Base-by-base conservation (phyloP, 192 early-diverging fungal genomes). In the Dimargaris xerosporica region DNA sequence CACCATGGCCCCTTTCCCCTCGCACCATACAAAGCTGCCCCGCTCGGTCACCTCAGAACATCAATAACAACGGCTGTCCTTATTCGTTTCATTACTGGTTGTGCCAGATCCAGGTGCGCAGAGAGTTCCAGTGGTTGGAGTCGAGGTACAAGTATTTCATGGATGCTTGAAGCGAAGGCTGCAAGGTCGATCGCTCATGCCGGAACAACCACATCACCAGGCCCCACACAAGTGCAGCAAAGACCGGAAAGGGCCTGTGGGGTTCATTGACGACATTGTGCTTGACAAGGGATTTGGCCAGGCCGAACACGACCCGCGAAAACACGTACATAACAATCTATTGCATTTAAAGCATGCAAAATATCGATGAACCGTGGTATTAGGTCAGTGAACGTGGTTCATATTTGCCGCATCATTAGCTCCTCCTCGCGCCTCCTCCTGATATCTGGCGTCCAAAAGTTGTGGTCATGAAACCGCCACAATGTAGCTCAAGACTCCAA, bases 131-230 rank as follows among this genome's bases (percentile, higher is more conserved):
- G 55, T 72, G 69, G 72, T 89, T 81, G 12, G 89, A 93, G 66
- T 96, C 94, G 43, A 85, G 80, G 73, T 96, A 96, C 28, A 96
- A 75, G 64, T 96, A 96, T 61, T 87, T 84, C 95, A 98, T 98
- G 25, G 91, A 94, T 44, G 86, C 79, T 73, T 87, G 85, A 41
- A 98, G 78, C n/a, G 90, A 92, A 25, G 88, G 80, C 72, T 96
- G 93, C 51, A 98, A 80, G 11, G 84, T 80, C 60, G 91, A 84
- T 54, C 84, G 82, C 71, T 98, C 83, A 61, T 93, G 80, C 55
- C 84, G 75, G 82, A 98, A 98, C 58, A 93, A 77, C 80, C 87
- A 93, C 95, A 98, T 94, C 34, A 96, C 93, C 29, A 83, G 74
- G 7, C 93, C 95, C 95, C 95, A 98, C 30, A 85, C 78, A 12